These are phyloP conservation scores for Candida takata DNA, from an alignment of 805 yeast genomes.

Conservation along the genomic window DNA sequence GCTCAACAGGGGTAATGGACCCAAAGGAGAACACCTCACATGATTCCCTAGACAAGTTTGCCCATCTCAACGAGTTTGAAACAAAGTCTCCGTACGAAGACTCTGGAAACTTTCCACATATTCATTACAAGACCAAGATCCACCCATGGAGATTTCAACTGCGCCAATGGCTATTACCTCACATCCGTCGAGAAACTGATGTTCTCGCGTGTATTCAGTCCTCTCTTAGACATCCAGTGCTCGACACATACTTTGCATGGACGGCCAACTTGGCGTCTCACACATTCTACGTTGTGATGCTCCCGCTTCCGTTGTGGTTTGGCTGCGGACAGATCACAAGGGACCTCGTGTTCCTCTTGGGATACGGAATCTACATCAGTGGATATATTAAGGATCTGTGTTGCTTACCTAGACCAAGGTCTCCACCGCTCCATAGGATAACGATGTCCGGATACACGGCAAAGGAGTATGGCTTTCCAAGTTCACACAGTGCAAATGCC, in stretches of 20 bases:
- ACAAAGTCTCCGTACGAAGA: constrained; percentile 34
- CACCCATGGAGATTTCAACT: constrained; percentile 46
- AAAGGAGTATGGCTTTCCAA: constrained; percentile 91
- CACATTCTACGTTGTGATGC: constrained; percentile 83
- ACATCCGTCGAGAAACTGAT: constrained; percentile 59
- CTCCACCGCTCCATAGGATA: constrained; percentile 87
- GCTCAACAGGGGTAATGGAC: no score
- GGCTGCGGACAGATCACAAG: constrained; percentile 54
- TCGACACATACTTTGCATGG: constrained; percentile 77
- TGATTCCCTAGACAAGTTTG: constrained; percentile 15
- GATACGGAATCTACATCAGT: constrained; percentile 50
- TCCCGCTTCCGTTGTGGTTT: constrained; percentile 82
- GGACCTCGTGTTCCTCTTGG: constrained; percentile 64
- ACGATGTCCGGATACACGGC: constrained; percentile 89
- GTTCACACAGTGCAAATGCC: constrained; percentile 93
- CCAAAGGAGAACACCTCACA: no score
- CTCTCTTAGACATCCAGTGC: constrained; percentile 35
- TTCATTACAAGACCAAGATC: constrained; percentile 57
- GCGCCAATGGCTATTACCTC: constrained; percentile 47
- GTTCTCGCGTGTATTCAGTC: constrained; percentile 52
- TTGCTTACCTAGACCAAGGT: constrained; percentile 86
- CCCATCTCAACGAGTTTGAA: constrained; percentile 22
- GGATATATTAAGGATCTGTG: constrained; percentile 79
- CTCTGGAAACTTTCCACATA: constrained; percentile 67
- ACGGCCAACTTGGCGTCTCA: constrained; percentile 90